Percentiles rank a stretch among this genome's conserved stretches.
Evolutionary conservation across 2,329 filamentous ascomycete genomes (phyloP).

Genomic region (Graphium sp.): DNA sequence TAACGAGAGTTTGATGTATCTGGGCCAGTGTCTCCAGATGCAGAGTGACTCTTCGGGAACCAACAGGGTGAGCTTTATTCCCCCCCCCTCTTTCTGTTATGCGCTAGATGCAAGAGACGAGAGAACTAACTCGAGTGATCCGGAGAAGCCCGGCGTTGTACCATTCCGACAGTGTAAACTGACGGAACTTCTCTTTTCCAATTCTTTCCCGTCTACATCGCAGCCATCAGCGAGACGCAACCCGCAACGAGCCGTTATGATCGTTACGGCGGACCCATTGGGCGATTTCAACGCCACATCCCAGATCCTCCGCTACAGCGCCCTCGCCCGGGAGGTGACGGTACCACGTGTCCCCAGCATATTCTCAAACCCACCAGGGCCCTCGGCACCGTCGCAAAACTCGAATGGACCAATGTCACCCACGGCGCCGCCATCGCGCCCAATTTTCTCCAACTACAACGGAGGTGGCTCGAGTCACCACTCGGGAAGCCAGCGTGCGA

Average conservation of each 20-base stretch:
- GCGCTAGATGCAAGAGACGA: neutral
- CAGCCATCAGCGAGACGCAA: constrained; percentile 29
- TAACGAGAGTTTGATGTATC: constrained; percentile 95
- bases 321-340: constrained; percentile 81
- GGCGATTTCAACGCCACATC: constrained; percentile 96
- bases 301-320: constrained; percentile 88
- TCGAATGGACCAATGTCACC: neutral
- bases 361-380: constrained; percentile 33
- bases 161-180: constrained; percentile 75
- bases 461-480: constrained; percentile 6
- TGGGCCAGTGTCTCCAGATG: constrained; percentile 92
- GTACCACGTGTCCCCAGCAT: constrained; percentile 78
- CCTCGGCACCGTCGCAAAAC: constrained; percentile 2
- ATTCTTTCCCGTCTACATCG: constrained; percentile 57
- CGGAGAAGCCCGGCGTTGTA: constrained; percentile 46
- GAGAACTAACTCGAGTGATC: neutral
- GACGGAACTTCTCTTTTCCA: constrained; percentile 74
- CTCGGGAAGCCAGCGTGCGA: constrained; percentile 18
- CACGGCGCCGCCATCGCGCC: neutral
- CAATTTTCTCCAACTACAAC: constrained; percentile 4
- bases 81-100: neutral
- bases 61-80: constrained; percentile 40
- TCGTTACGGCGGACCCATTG: constrained; percentile 82
- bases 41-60: constrained; percentile 65
- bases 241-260: constrained; percentile 84